Evolutionary conservation across 2,329 filamentous ascomycete species (phyloP).

Genomic region (Beauveria sp.): DNA sequence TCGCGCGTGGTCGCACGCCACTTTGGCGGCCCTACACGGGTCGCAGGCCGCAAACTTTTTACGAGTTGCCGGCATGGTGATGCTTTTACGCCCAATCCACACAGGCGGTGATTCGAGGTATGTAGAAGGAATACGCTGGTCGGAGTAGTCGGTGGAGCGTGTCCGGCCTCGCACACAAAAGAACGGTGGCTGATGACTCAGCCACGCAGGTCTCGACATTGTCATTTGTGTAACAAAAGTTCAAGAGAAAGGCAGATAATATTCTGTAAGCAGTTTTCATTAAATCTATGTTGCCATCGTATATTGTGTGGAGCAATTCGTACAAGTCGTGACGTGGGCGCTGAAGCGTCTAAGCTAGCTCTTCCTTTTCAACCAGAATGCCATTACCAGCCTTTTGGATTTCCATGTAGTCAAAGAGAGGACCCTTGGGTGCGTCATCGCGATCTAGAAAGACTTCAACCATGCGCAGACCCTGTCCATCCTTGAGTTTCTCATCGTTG

Average conservation of each 20-base stretch:
- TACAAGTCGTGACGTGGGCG: background rate
- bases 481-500: slow-evolving; percentile 13
- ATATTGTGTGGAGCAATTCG: background rate
- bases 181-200: background rate
- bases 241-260: too few relatives aligned
- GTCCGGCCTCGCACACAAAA: background rate
- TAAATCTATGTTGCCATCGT: background rate
- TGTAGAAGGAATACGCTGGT: background rate
- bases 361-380: slow-evolving; percentile 8
- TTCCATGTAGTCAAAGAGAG: slow-evolving; percentile 14
- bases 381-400: slow-evolving; percentile 12
- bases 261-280: background rate
- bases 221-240: too few relatives aligned
- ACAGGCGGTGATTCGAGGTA: background rate
- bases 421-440: slow-evolving; percentile 23
- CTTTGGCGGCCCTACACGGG: slow-evolving; percentile 21
- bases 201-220: background rate
- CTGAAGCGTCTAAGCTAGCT: background rate
- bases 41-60: slow-evolving; percentile 19
- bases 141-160: slow-evolving; percentile 5
- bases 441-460: slow-evolving; percentile 25
- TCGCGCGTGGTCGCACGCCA: slow-evolving; percentile 20
- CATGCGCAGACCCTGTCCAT: slow-evolving; percentile 23
- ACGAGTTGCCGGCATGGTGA: slow-evolving; percentile 7
- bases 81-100: background rate